Conservation (phyloP, 306 rosid genomes). For the Cicer arietinum region DNA sequence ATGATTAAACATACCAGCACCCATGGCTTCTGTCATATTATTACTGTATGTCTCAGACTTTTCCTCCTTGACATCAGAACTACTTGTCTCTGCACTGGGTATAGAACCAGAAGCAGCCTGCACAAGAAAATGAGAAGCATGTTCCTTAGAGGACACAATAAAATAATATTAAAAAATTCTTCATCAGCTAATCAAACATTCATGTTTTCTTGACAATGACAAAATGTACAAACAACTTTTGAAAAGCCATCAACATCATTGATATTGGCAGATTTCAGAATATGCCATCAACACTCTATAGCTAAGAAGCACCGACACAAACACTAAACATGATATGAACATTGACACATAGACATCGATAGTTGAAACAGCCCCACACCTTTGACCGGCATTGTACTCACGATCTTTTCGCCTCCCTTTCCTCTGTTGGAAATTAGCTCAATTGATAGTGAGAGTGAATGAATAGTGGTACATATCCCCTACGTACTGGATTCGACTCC, state of each 20-base stretch:
- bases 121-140: conserved; percentile 40
- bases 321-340: no score
- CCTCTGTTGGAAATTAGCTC: no score
- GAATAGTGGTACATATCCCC: no score
- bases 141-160: conserved; percentile 12
- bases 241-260: neutral
- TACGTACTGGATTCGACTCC: no score
- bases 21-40: conserved; percentile 95
- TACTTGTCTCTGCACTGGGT: conserved; percentile 65
- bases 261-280: conserved; percentile 19
- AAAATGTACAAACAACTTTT: conserved; percentile 9
- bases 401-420: no score
- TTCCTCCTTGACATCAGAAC: conserved; percentile 59
- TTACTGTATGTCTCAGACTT: conserved; percentile 77
- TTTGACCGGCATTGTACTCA: no score
- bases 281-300: conserved; percentile 31
- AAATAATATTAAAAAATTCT: conserved; percentile 15
- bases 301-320: no score
- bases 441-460: no score
- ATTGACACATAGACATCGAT: no score
- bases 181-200: conserved; percentile 21
- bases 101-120: conserved; percentile 80
- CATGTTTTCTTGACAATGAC: neutral
- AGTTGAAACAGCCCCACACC: no score
- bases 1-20: conserved; percentile 77